Percentiles rank a stretch among this genome's conserved stretches.
phyloP scores from a whole-genome alignment of 1,139 yeast genomes.

The Suhomyces kunorum region DNA sequence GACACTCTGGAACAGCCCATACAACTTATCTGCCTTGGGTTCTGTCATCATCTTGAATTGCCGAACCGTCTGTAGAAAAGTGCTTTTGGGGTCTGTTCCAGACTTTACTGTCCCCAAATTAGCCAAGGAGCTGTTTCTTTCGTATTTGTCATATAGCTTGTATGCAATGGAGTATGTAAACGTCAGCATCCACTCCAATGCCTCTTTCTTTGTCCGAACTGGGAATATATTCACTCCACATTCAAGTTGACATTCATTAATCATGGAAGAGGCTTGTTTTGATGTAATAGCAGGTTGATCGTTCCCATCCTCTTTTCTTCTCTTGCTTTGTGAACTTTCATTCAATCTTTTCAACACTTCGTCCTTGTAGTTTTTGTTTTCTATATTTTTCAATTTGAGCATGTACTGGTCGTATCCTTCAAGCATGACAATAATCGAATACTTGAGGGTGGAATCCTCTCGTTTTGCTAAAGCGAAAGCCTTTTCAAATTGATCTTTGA shows the following conservation, averaged over 20 bases:
- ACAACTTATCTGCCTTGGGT: constrained; percentile 38
- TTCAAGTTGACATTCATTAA: constrained; percentile 32
- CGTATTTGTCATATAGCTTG: constrained; percentile 55
- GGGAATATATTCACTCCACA: constrained; percentile 49
- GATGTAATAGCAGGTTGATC: constrained; percentile 30
- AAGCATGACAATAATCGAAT: constrained; percentile 44
- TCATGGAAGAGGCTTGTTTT: constrained; percentile 36
- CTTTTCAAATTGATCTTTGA: constrained; percentile 22
- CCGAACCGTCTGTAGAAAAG: constrained; percentile 50
- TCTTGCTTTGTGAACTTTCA: constrained; percentile 10
- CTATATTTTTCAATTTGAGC: constrained; percentile 43
- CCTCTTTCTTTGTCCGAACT: constrained; percentile 48
- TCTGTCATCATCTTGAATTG: constrained; percentile 61
- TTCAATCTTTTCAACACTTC: constrained; percentile 34
- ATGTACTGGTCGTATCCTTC: constrained; percentile 51
- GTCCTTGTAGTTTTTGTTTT: constrained; percentile 47
- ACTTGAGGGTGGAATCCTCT: constrained; percentile 14
- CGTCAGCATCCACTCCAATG: constrained; percentile 54
- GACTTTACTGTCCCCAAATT: constrained; percentile 57
- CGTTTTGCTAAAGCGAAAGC: constrained; percentile 21
- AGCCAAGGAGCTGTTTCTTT: constrained; percentile 54
- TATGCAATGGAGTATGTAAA: constrained; percentile 58
- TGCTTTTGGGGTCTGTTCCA: constrained; percentile 48
- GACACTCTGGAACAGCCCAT: constrained; percentile 40
- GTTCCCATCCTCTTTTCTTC: neutral